These are phyloP conservation scores for Saccharomyces hybrid DNA, from an alignment of 1,139 yeast genomes.

Conservation along the genomic window DNA sequence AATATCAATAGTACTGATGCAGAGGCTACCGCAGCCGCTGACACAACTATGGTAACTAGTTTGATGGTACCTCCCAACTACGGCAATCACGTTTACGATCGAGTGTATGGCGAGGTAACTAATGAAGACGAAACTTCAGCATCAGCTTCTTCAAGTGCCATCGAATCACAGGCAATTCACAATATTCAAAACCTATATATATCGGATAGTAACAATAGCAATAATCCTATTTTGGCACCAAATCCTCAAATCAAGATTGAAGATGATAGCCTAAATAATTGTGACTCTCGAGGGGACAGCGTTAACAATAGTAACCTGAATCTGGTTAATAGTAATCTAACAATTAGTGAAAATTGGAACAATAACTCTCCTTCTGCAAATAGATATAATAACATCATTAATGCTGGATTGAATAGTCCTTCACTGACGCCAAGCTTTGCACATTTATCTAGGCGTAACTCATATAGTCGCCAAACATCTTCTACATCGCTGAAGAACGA, in stretches of 20 bases:
- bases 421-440: slow-evolving; percentile 44
- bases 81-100: slow-evolving; percentile 76
- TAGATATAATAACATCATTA: neutral
- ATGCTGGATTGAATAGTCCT: slow-evolving; percentile 29
- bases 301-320: neutral
- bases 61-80: slow-evolving; percentile 82
- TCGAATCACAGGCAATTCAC: slow-evolving; percentile 23
- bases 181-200: slow-evolving; percentile 13
- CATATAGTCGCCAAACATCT: slow-evolving; percentile 28
- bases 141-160: slow-evolving; percentile 25
- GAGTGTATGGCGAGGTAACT: slow-evolving; percentile 63
- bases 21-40: slow-evolving; percentile 13
- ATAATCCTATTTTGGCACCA: neutral
- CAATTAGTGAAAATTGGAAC: neutral
- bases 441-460: slow-evolving; percentile 53
- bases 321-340: neutral
- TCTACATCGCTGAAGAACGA: slow-evolving; percentile 24
- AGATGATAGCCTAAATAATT: neutral
- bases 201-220: neutral
- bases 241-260: neutral
- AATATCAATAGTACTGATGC: neutral
- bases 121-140: slow-evolving; percentile 15
- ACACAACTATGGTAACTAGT: slow-evolving; percentile 17
- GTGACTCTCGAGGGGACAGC: neutral
- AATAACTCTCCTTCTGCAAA: neutral